Conservation (phyloP, 495 filamentous ascomycete genomes). For the Penicillium canescens region DNA sequence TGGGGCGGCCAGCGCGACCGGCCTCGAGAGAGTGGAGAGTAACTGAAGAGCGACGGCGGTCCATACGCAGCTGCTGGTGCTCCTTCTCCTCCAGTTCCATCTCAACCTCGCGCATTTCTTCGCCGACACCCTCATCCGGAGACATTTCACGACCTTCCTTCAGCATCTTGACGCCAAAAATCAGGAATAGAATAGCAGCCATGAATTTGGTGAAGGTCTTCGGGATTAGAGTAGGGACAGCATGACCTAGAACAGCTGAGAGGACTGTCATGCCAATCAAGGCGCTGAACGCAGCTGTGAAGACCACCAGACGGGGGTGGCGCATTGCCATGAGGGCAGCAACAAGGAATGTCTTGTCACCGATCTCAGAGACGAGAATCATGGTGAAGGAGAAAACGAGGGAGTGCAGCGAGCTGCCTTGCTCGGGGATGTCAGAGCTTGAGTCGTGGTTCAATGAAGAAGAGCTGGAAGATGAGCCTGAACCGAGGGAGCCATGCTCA, state of each 20-base stretch:
- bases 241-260: slow-evolving; percentile 94
- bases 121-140: slow-evolving; percentile 81
- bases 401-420: slow-evolving; percentile 86
- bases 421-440: slow-evolving; percentile 45
- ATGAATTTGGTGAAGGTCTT: slow-evolving; percentile 85
- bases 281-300: slow-evolving; percentile 89
- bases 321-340: slow-evolving; percentile 99
- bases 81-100: slow-evolving; percentile 95
- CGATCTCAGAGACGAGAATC: slow-evolving; percentile 97
- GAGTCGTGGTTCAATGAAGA: slow-evolving; percentile 20
- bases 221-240: slow-evolving; percentile 86
- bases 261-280: slow-evolving; percentile 92
- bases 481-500: slow-evolving; percentile 47
- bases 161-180: slow-evolving; percentile 85
- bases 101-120: slow-evolving; percentile 97
- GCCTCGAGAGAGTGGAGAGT: slow-evolving; percentile 52
- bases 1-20: slow-evolving; percentile 44
- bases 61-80: slow-evolving; percentile 58
- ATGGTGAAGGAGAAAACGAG: slow-evolving; percentile 91
- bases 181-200: slow-evolving; percentile 79
- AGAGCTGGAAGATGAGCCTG: slow-evolving; percentile 31
- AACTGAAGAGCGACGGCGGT: slow-evolving; percentile 51
- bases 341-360: slow-evolving; percentile 97
- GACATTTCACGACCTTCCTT: slow-evolving; percentile 87
- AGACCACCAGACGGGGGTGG: slow-evolving; percentile 88